Evolutionary conservation across 2,329 filamentous ascomycete genomes (phyloP).

Genomic region (Epichloe gansuensis): DNA sequence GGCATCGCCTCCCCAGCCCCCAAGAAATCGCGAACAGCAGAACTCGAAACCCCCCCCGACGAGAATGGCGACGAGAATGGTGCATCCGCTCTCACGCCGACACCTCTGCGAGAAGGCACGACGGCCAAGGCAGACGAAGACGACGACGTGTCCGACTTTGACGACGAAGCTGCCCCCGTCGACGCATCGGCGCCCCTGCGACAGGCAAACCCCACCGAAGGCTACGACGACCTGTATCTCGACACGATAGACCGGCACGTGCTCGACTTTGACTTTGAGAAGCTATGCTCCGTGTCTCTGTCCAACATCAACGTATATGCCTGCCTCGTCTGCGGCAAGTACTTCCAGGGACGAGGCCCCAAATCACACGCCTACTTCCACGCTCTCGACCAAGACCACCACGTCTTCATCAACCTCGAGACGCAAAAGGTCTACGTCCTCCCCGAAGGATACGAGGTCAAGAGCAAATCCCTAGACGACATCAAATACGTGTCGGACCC

Average conservation of each 20-base stretch:
- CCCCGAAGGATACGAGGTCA: slow-evolving; percentile 93
- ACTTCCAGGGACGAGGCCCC: slow-evolving; percentile 85
- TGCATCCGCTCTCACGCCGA: slow-evolving; percentile 17
- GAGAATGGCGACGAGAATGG: slow-evolving; percentile 13
- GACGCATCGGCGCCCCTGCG: slow-evolving; percentile 38
- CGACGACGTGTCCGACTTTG: slow-evolving; percentile 25
- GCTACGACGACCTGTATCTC: slow-evolving; percentile 91
- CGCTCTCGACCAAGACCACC: slow-evolving; percentile 85
- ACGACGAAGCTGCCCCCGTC: slow-evolving; percentile 28
- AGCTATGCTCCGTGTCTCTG: slow-evolving; percentile 87
- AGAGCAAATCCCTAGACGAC: slow-evolving; percentile 86
- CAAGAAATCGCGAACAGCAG: slow-evolving; percentile 43
- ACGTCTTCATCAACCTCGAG: slow-evolving; percentile 97
- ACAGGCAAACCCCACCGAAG: slow-evolving; percentile 67
- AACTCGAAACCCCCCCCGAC: slow-evolving; percentile 24
- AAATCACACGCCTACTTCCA: slow-evolving; percentile 98
- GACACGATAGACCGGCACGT: slow-evolving; percentile 91
- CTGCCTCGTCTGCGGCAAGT: slow-evolving; percentile 93
- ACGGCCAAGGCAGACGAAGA: slow-evolving; percentile 12
- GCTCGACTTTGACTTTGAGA: slow-evolving; percentile 97
- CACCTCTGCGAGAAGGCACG: slow-evolving; percentile 8
- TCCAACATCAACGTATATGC: slow-evolving; percentile 99
- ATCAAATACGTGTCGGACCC: slow-evolving; percentile 98
- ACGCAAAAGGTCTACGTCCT: slow-evolving; percentile 84
- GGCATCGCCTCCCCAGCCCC: slow-evolving; percentile 44